phyloP scores from a whole-genome alignment of 2,329 filamentous ascomycete species.

The Ophiobolus disseminans region DNA sequence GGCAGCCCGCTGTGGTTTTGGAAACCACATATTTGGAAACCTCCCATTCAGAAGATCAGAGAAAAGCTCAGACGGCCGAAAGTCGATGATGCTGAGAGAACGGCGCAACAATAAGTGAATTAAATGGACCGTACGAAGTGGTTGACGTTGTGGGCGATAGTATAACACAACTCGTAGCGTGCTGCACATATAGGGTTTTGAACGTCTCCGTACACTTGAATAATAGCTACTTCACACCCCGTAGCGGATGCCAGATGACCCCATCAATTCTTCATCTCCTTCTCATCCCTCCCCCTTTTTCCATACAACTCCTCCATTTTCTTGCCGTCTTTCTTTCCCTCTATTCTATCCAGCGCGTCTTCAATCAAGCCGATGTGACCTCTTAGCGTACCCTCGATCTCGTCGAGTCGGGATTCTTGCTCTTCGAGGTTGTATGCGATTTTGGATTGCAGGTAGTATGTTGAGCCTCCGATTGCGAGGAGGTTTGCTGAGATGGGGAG shows the following conservation, averaged over 20 bases:
- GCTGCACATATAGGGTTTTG: too few relatives aligned
- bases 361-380: constrained; percentile 59
- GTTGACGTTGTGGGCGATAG: too few relatives aligned
- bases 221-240: background rate
- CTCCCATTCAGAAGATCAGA: too few relatives aligned
- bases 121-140: too few relatives aligned
- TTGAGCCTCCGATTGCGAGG: constrained; percentile 26
- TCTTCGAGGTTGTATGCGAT: constrained; percentile 56
- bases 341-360: constrained; percentile 54
- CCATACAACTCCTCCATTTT: constrained; percentile 48
- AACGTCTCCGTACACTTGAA: too few relatives aligned
- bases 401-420: constrained; percentile 57
- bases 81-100: too few relatives aligned
- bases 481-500: constrained; percentile 26
- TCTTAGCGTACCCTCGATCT: constrained; percentile 56
- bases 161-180: too few relatives aligned
- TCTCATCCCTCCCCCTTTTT: constrained; percentile 26
- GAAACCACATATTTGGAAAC: background rate
- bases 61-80: too few relatives aligned
- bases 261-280: constrained; percentile 14
- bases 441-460: constrained; percentile 39
- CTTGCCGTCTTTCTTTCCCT: constrained; percentile 48
- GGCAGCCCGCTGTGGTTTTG: background rate
- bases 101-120: too few relatives aligned
- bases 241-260: too few relatives aligned